Conservation (phyloP, 2,329 filamentous ascomycete species). For the Phaeosphaeriaceae sp. region DNA sequence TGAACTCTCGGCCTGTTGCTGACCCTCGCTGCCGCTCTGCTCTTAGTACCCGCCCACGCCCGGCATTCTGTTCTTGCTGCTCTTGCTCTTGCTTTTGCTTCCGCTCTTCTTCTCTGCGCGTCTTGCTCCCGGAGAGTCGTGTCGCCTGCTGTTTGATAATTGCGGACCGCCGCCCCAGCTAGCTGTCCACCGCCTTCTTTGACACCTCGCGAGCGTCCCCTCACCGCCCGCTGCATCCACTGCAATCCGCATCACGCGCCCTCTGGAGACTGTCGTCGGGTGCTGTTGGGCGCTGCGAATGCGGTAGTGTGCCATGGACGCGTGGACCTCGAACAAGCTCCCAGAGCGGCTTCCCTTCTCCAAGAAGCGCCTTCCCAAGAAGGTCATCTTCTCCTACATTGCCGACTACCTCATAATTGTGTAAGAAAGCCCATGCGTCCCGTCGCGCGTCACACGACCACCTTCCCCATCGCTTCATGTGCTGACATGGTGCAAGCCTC, state of each 20-base stretch:
- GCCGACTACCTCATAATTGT: constrained; percentile 66
- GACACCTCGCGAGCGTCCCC: constrained; percentile 12
- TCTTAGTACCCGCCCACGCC: constrained; percentile 8
- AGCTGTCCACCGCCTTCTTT: constrained; percentile 12
- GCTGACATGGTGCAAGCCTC: constrained; percentile 49
- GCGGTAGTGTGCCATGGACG: constrained; percentile 40
- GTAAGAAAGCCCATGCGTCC: constrained; percentile 47
- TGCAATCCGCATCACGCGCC: constrained; percentile 6
- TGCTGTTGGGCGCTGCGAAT: constrained; percentile 17
- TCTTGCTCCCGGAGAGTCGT: constrained; percentile 37
- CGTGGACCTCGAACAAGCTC: constrained; percentile 46
- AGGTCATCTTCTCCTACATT: constrained; percentile 64
- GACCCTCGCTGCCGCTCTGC: constrained; percentile 10
- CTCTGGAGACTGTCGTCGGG: constrained; percentile 15
- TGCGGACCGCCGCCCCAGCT: constrained; percentile 18
- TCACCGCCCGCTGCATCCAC: constrained; percentile 14
- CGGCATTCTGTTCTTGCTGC: constrained; percentile 8
- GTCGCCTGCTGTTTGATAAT: constrained; percentile 27
- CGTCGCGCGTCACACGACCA: constrained; percentile 39
- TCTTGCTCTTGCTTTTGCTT: constrained; percentile 6
- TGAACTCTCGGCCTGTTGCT: constrained; percentile 9
- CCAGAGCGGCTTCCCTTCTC: constrained; percentile 60
- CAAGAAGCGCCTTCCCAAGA: constrained; percentile 59
- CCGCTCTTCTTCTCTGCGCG: constrained; percentile 21
- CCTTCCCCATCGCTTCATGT: constrained; percentile 25